Base-by-base conservation (phyloP, 768 basidiomycete species). In the Daedaleopsis sinensis region DNA sequence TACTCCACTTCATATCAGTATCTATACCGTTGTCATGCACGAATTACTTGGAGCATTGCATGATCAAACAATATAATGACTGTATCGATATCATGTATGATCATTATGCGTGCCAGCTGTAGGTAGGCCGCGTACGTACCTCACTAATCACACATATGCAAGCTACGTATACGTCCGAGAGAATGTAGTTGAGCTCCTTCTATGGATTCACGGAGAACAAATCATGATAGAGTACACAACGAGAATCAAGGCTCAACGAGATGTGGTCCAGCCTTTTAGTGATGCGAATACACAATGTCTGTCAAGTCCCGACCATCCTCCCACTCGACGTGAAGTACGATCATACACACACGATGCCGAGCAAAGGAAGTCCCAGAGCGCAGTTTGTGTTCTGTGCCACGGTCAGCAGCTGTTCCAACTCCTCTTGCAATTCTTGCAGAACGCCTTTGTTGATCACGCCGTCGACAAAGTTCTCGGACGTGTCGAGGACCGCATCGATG, bases 401-500 rank as follows among this genome's bases (percentile, higher is more conserved):
- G 15, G 12, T 23, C 13, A 23, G 10, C 21, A 49, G 47, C 47
- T 27, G 21, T 15, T 6, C 21, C 5, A 49, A 13, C 47, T 23
- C 19, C 21, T 23, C 21, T 21, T 19, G 44, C 44, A 46, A n/a
- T 21, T 46, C 44, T 24, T 3, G 8, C 21, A 32, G 12, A 9
- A 16, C 2, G 46, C 36, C 51, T 11, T 58, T 13, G 56, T 83
- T 81, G 64, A 85, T 58, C 13, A 77, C 58, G 9, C 68, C 81
- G 65, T 88, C 87, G 16, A 77, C 72, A 16, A 82, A 36, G 65
- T 85, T 78, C 70, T 86, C 83, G 2, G 75, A 66, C 6, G 70
- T 68, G 65, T 89, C 76, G 43, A 89, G 72, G 27, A 83, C 55
- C 4, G 73, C 73, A 64, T 86, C 85, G 36, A 88, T 53, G 24